Percentiles rank a stretch among this genome's conserved stretches.
phyloP scores from a whole-genome alignment of 768 basidiomycete species.

The Leccinum incarnatum region DNA sequence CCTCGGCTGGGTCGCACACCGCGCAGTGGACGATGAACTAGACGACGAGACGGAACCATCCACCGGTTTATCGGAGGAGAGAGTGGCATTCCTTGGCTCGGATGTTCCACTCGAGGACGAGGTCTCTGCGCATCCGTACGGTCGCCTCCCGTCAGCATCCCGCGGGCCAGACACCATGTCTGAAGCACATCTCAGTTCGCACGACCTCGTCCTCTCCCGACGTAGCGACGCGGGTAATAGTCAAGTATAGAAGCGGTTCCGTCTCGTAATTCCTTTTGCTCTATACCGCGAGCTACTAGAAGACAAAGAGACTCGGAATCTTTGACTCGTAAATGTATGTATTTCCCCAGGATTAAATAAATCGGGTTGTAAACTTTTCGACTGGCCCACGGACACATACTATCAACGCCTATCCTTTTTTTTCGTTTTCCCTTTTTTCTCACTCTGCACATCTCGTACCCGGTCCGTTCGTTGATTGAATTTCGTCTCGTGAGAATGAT shows the following conservation, averaged over 20 bases:
- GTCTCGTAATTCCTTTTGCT: background rate
- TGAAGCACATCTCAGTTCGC: constrained; percentile 41
- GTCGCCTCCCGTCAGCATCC: constrained; percentile 17
- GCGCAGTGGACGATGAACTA: constrained; percentile 56
- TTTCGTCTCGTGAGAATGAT: constrained; percentile 8
- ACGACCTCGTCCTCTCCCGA: constrained; percentile 15
- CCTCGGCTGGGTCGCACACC: constrained; percentile 75
- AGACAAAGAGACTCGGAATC: background rate
- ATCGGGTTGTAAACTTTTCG: constrained; percentile 22
- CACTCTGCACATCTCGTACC: constrained; percentile 5
- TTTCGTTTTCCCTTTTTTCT: background rate
- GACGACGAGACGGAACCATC: constrained; percentile 39
- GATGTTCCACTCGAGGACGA: constrained; percentile 27
- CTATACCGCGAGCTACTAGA: background rate
- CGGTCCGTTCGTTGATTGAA: constrained; percentile 5
- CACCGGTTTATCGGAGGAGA: constrained; percentile 43
- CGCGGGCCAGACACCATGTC: constrained; percentile 39
- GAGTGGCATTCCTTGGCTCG: constrained; percentile 49
- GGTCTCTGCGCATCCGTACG: constrained; percentile 13
- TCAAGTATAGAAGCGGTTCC: constrained; percentile 9
- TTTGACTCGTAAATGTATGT: constrained; percentile 18
- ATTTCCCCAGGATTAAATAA: constrained; percentile 13
- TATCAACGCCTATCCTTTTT: background rate
- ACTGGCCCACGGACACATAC: constrained; percentile 2
- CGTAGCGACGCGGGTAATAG: constrained; percentile 10